Evolutionary conservation across 371 early-diverging fungal species (phyloP).

Genomic region (Apophysomyces trapeziformis): DNA sequence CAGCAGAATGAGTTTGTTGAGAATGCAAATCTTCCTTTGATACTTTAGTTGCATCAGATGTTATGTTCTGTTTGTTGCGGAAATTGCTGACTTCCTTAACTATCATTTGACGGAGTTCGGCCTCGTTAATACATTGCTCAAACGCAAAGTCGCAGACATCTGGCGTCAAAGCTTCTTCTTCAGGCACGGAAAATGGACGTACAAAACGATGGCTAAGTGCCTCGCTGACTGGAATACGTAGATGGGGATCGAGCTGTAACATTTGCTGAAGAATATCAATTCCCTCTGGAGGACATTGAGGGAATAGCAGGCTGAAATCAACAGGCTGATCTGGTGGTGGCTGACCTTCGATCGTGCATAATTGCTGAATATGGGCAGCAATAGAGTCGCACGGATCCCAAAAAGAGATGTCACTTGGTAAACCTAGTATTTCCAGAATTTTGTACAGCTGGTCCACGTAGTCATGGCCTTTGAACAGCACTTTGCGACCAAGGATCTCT

Average conservation of each 20-base stretch:
- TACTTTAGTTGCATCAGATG: background rate
- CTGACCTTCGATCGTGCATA: conserved; percentile 51
- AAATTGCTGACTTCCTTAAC: conserved; percentile 29
- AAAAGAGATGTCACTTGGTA: conserved; percentile 85
- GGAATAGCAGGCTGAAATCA: conserved; percentile 38
- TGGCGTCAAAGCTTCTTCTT: conserved; percentile 27
- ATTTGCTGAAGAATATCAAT: conserved; percentile 72
- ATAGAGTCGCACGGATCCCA: conserved; percentile 30
- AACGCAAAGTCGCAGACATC: conserved; percentile 27
- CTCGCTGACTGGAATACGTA: conserved; percentile 76
- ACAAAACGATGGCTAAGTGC: conserved; percentile 81
- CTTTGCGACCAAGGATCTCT: conserved; percentile 75
- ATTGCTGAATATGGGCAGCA: conserved; percentile 21
- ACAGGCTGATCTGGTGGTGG: conserved; percentile 38
- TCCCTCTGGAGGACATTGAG: conserved; percentile 56
- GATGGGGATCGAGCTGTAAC: conserved; percentile 81
- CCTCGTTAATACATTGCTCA: conserved; percentile 23
- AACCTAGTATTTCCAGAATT: conserved; percentile 85
- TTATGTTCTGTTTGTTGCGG: conserved; percentile 1
- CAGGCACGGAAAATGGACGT: conserved; percentile 42
- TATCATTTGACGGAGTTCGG: conserved; percentile 23
- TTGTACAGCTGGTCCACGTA: conserved; percentile 92
- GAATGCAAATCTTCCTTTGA: background rate
- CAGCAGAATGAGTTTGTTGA: background rate
- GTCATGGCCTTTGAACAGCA: conserved; percentile 73